Evolutionary conservation across 2,329 filamentous ascomycete species (phyloP).

Genomic region (Fusarium virguliforme): DNA sequence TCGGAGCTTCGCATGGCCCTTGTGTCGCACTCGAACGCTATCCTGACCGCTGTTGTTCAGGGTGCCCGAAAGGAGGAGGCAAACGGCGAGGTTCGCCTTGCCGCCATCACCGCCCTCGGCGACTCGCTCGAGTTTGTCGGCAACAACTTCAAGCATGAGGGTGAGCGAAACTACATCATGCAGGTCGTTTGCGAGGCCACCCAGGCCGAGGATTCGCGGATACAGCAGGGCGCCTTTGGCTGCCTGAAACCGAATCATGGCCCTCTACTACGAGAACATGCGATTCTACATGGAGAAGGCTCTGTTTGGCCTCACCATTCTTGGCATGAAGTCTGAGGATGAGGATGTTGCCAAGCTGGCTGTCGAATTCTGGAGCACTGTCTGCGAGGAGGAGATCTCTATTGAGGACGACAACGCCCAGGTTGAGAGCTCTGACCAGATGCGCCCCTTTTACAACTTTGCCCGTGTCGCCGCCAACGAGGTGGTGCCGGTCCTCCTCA

Average conservation of each 20-base stretch:
- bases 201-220: conserved; percentile 89
- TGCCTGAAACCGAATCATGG: conserved; percentile 99
- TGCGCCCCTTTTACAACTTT: conserved; percentile 96
- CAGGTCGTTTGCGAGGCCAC: conserved; percentile 99
- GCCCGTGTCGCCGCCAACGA: conserved; percentile 92
- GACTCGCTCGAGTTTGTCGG: conserved; percentile 98
- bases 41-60: conserved; percentile 97
- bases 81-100: conserved; percentile 90
- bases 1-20: conserved; percentile 85
- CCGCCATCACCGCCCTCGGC: conserved; percentile 93
- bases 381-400: conserved; percentile 97
- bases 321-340: conserved; percentile 98
- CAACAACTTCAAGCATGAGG: conserved; percentile 99
- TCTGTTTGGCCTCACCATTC: conserved; percentile 94
- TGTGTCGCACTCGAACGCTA: conserved; percentile 93
- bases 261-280: conserved; percentile 99
- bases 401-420: conserved; percentile 96
- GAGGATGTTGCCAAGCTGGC: conserved; percentile 98
- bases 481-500: conserved; percentile 91
- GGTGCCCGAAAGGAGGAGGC: conserved; percentile 96
- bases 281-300: conserved; percentile 99
- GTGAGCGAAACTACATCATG: conserved; percentile 99
- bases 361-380: conserved; percentile 99
- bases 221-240: conserved; percentile 96
- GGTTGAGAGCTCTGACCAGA: conserved; percentile 83